Evolutionary conservation across 139 green algal species (phyloP), one percentile per base, ranked within the genome.

Genomic region (Chlorella sp.): DNA sequence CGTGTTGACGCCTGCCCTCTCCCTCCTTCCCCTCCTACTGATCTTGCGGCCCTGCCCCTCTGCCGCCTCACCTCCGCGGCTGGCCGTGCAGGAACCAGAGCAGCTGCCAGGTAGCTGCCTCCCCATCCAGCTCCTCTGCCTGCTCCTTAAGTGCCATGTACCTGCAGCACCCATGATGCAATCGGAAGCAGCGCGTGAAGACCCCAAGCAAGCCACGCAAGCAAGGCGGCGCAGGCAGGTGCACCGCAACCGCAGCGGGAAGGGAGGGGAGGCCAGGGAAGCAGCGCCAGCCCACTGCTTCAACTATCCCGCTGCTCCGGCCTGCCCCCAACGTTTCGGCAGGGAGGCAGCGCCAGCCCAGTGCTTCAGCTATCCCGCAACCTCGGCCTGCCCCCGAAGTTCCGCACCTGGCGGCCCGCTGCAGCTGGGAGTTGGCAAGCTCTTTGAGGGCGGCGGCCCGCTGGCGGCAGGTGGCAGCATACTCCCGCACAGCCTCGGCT

Each of bases 31-130:
- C n/a, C n/a, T n/a, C n/a, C n/a, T n/a, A n/a, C n/a, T n/a, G n/a
- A n/a, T n/a, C n/a, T n/a, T n/a, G 48, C 48, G 5, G 7, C 48
- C 48, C 48, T 57, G 48, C 48, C 9, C 48, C 9, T 57, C 94
- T 16, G 88, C 93, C 4, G 92, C 87, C 75, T 22, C 92, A 88
- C 22, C 88, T 91, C 91, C 92, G 94, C 1, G n/a, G 76, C 76
- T 89, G 68, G 40, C 83, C 88, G 22, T 90, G 81, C 53, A 97
- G 83, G 87, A 93, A 92, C 92, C 92, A 94, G n/a, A 96, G 77
- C 66, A 97, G 93, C 66, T 94, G 93, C 96, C 96, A 96, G 36
- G 94, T 96, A 34, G 91, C 90, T 2, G 93, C 93, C 86, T 96
- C 93, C n/a, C 83, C 82, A 88, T 96, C 91, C 82, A 97, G 88